Evolutionary conservation across 2,329 filamentous ascomycete genomes (phyloP).

Genomic region (Nemania sp.): DNA sequence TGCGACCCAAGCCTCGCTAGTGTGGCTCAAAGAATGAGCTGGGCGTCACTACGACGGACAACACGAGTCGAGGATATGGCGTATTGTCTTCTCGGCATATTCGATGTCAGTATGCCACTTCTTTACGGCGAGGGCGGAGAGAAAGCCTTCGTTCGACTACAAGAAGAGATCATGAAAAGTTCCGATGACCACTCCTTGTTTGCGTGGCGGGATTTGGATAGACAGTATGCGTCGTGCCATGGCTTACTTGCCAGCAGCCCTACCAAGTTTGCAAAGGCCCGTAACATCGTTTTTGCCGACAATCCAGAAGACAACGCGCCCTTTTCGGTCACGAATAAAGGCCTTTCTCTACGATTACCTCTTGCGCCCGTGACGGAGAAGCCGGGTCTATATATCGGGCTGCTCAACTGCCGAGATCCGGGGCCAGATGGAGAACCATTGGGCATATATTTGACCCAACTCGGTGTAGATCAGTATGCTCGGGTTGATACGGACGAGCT

Average conservation of each 20-base stretch:
- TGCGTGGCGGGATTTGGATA: slow-evolving; percentile 11
- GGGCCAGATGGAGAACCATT: not conserved
- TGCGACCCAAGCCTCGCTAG: slow-evolving; percentile 5
- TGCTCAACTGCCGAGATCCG: slow-evolving; percentile 13
- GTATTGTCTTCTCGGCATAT: slow-evolving; percentile 13
- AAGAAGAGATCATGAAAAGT: slow-evolving; percentile 16
- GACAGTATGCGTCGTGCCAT: slow-evolving; percentile 1
- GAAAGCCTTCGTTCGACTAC: slow-evolving; percentile 11
- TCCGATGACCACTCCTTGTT: slow-evolving; percentile 16
- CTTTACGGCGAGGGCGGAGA: slow-evolving; percentile 15
- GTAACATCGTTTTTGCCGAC: slow-evolving; percentile 9
- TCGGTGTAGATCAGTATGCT: slow-evolving; percentile 3
- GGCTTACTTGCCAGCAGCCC: slow-evolving; percentile 4
- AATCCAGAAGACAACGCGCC: slow-evolving; percentile 8
- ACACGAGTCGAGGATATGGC: slow-evolving; percentile 16
- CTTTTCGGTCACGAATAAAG: slow-evolving; percentile 17
- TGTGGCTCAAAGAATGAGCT: slow-evolving; percentile 11
- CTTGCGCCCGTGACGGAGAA: not conserved
- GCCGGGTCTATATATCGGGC: not conserved
- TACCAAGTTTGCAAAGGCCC: not conserved
- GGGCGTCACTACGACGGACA: slow-evolving; percentile 2
- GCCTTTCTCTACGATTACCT: slow-evolving; percentile 6
- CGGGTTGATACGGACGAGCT: slow-evolving; percentile 7
- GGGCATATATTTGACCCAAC: not conserved
- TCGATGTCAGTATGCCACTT: slow-evolving; percentile 12